These are phyloP conservation scores for Solanum lycopersicoides DNA, from an alignment of 257 asterid species.

Conservation along the genomic window DNA sequence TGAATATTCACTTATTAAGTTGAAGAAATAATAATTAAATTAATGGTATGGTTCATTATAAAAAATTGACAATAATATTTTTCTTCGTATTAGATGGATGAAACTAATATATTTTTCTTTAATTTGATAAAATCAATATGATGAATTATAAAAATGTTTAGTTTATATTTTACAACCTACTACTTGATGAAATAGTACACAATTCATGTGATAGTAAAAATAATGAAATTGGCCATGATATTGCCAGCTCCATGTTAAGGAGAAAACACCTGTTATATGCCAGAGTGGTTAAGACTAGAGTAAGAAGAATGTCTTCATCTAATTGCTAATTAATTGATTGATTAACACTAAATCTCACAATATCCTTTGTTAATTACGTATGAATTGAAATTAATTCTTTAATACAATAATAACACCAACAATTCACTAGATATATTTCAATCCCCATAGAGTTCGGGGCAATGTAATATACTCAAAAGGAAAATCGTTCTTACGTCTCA, in stretches of 20 bases:
- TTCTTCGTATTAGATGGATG: neutral
- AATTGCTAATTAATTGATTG: neutral
- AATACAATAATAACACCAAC: neutral
- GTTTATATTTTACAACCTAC: neutral
- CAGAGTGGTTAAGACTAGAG: slow-evolving; percentile 2
- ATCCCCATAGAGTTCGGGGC: neutral
- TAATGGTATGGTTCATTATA: neutral
- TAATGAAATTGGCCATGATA: neutral
- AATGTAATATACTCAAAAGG: neutral
- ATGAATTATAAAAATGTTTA: neutral
- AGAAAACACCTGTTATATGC: neutral
- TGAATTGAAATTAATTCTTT: neutral
- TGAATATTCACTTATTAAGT: neutral
- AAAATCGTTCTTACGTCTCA: neutral
- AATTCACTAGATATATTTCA: neutral
- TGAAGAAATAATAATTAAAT: neutral
- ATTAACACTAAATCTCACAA: neutral
- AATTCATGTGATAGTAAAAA: neutral
- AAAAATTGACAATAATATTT: neutral
- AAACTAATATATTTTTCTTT: neutral
- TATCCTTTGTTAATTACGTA: neutral
- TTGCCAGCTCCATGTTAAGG: slow-evolving; percentile 1
- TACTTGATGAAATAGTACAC: neutral
- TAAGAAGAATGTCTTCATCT: slow-evolving; percentile 7
- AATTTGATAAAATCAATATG: neutral